A percentile compares a stretch with the other conserved stretches of the same genome.
phyloP scores from a whole-genome alignment of 257 asterid genomes.

The Orobanche coerulescens region DNA sequence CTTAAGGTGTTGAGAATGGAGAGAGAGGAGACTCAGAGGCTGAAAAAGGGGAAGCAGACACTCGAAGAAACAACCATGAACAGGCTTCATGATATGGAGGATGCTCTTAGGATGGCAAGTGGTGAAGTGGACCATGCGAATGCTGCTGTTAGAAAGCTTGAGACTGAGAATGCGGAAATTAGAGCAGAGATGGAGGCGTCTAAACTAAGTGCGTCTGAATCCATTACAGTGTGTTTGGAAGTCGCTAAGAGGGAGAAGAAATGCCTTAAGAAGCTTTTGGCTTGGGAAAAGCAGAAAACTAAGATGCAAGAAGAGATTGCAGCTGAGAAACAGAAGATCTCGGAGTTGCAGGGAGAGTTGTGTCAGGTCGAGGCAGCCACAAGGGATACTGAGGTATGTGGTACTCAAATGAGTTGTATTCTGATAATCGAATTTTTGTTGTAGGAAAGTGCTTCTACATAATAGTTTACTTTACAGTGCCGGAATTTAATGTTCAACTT shows the following conservation, averaged over 20 bases:
- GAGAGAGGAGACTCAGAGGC: slow-evolving; percentile 71
- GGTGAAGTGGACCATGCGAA: slow-evolving; percentile 81
- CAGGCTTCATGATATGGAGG: slow-evolving; percentile 77
- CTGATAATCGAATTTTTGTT: neutral
- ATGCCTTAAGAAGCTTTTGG: slow-evolving; percentile 61
- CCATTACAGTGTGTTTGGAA: slow-evolving; percentile 58
- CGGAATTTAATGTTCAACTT: no score
- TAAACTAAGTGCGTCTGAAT: slow-evolving; percentile 88
- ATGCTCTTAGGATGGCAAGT: slow-evolving; percentile 70
- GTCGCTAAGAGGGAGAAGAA: slow-evolving; percentile 88
- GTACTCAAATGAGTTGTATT: slow-evolving; percentile 8
- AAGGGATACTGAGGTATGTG: slow-evolving; percentile 71
- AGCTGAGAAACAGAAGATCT: slow-evolving; percentile 51
- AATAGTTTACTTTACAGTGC: neutral
- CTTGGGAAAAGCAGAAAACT: slow-evolving; percentile 81
- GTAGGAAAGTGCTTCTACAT: neutral
- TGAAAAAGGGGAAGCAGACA: slow-evolving; percentile 66
- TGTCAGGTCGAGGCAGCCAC: slow-evolving; percentile 49
- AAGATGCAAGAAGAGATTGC: slow-evolving; percentile 88
- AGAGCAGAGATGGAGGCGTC: slow-evolving; percentile 94
- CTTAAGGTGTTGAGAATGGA: slow-evolving; percentile 81
- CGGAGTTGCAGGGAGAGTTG: slow-evolving; percentile 54
- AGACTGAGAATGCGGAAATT: slow-evolving; percentile 77
- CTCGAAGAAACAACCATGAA: slow-evolving; percentile 61
- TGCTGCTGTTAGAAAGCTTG: slow-evolving; percentile 73